Percentiles rank a stretch among this genome's conserved stretches.
phyloP scores from a whole-genome alignment of 73 alveolate species.

The Paramecium primaurelia region DNA sequence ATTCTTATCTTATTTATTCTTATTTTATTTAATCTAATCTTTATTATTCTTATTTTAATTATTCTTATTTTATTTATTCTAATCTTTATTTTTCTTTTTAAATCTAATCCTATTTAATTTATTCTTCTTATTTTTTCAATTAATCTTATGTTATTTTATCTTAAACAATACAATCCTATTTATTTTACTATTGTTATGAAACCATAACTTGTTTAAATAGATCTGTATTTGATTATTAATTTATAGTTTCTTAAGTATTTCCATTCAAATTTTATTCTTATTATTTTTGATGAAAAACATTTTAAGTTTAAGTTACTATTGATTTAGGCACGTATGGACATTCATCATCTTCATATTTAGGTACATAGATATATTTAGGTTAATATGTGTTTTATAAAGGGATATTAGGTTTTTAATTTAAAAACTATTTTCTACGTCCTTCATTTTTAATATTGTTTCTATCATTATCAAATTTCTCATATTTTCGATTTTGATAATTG shows the following conservation, averaged over 20 bases:
- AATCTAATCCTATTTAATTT: neutral
- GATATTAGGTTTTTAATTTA: neutral
- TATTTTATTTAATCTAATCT: neutral
- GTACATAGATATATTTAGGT: neutral
- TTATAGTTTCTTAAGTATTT: neutral
- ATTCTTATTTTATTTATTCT: neutral
- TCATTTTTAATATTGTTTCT: neutral
- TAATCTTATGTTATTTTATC: neutral
- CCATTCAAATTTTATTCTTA: neutral
- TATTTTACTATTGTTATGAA: neutral
- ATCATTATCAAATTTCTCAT: neutral
- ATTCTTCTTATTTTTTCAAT: neutral
- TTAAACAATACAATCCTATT: neutral
- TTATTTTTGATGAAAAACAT: neutral
- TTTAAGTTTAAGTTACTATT: neutral
- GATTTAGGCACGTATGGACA: neutral
- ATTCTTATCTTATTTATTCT: neutral
- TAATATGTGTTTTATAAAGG: neutral
- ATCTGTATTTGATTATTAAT: neutral
- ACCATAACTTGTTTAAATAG: neutral
- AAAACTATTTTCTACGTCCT: neutral
- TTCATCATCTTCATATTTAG: neutral
- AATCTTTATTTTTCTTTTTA: neutral
- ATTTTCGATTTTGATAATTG: neutral
- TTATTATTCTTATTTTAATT: neutral